Percentiles rank a stretch among this genome's conserved stretches.
phyloP scores from a whole-genome alignment of 345 rosid species.

The Sapria himalayana region DNA sequence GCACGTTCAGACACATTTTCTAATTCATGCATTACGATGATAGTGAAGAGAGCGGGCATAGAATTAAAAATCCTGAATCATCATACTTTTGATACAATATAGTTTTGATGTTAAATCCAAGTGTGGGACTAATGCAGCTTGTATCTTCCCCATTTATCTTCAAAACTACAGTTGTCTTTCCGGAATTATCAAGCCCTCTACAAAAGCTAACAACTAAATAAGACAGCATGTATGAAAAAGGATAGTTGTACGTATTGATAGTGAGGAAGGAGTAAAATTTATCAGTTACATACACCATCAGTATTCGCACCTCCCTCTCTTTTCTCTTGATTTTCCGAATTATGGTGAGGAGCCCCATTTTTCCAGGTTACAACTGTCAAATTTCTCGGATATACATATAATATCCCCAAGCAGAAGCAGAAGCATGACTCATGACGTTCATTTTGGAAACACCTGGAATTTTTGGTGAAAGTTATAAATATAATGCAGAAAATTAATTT shows the following conservation, averaged over 20 bases:
- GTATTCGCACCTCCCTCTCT: conserved; percentile 91
- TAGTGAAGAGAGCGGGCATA: no score
- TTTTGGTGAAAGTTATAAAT: no score
- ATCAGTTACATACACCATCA: conserved; percentile 53
- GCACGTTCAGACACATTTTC: no score
- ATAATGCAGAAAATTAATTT: no score
- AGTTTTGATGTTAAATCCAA: conserved; percentile 87
- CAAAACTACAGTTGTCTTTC: conserved; percentile 85
- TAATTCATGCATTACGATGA: no score
- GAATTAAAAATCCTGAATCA: no score
- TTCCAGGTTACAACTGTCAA: neutral
- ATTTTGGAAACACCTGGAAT: no score
- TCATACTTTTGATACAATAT: conserved; percentile 46
- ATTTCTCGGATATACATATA: no score
- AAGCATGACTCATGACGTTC: no score
- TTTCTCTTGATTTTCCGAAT: conserved; percentile 79
- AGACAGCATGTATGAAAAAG: no score
- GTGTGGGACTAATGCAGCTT: conserved; percentile 74
- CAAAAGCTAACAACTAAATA: conserved; percentile 1
- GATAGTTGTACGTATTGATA: neutral
- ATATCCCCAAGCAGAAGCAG: no score
- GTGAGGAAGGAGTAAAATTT: neutral
- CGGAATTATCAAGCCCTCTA: conserved; percentile 85
- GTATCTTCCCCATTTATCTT: conserved; percentile 89
- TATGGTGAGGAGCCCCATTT: conserved; percentile 48